Conservation (phyloP, 2,329 filamentous ascomycete species). For the Epichloe gansuensis region DNA sequence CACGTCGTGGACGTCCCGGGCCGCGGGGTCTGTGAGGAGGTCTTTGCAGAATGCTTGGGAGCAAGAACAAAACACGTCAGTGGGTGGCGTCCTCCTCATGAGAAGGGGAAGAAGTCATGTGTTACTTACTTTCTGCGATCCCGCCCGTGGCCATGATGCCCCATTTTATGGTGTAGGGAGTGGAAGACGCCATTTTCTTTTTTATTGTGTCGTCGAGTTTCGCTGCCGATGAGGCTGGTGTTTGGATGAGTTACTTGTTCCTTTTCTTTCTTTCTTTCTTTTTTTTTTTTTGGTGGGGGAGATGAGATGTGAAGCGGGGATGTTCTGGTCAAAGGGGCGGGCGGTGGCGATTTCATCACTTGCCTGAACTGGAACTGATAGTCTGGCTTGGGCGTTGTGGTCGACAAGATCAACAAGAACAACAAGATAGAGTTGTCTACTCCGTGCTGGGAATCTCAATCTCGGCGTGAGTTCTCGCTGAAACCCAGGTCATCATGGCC, state of each 20-base stretch:
- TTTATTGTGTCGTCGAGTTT: background rate
- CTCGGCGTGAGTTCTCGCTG: too few species aligned
- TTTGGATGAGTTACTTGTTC: background rate
- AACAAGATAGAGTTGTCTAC: too few species aligned
- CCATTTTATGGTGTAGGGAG: slow-evolving; percentile 40
- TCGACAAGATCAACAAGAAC: background rate
- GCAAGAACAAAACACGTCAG: background rate
- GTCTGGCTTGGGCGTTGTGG: too few species aligned
- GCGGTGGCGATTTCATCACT: background rate
- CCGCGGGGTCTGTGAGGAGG: slow-evolving; percentile 58
- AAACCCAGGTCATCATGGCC: slow-evolving; percentile 6
- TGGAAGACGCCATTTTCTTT: slow-evolving; percentile 22
- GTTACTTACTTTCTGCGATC: slow-evolving; percentile 40
- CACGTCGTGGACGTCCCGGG: slow-evolving; percentile 58
- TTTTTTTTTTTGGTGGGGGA: background rate
- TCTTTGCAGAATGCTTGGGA: slow-evolving; percentile 58
- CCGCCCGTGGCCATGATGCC: slow-evolving; percentile 49
- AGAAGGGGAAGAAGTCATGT: background rate
- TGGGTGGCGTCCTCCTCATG: background rate
- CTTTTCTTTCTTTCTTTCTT: background rate
- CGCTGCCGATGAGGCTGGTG: too few species aligned
- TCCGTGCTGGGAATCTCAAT: too few species aligned
- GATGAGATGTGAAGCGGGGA: background rate
- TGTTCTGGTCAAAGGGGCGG: background rate
- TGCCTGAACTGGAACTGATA: background rate